Base-by-base conservation (phyloP, 1,284 basidiomycete genomes). In the Farysia itapuensis region DNA sequence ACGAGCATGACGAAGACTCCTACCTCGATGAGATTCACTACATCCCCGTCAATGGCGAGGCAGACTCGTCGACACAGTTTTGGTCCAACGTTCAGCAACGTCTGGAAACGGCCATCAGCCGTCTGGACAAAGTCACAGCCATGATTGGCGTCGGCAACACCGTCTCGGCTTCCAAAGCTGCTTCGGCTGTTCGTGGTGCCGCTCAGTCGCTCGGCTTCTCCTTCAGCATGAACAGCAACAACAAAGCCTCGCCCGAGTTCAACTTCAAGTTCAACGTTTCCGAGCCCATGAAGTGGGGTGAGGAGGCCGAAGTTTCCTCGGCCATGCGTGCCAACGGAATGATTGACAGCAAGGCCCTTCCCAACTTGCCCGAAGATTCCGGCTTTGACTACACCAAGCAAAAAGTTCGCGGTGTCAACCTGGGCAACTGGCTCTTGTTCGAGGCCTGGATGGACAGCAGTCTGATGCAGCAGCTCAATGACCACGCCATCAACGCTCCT, bases 391-490 rank as follows among this genome's bases (percentile, higher is more conserved):
- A 69, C 45, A 43, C 22, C 19, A 42, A 39, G 28, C 22, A 61
- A 5, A 69, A 67, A 49, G 64, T 72, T 18, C 68, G 70, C 23
- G 72, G 72, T 35, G 72, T 75, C 44, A 69, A 73, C 47, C 26
- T 75, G 16, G 72, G 71, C 29, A 71, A 71, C 42, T 75, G 72
- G 72, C 64, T 75, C 23, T 61, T 74, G 25, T 57, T 64, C 24
- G 72, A 75, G 43, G 54, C 56, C 13, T 75, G 64, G 43, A 74
- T 75, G 48, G 70, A 72, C 26, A 56, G 50, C 39, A 38, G 58
- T 13, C 94, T 93, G 32, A 48, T 70, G 48, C 25, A 64, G 25
- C 36, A 54, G 19, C 52, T 63, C 36, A 71, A 74, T 46, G 38
- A 60, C 38, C 61, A 72, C 36, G 70, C 59, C 35, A 54, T 65